phyloP scores from a whole-genome alignment of 1,284 basidiomycete genomes.

The Bjerkandera adusta region DNA sequence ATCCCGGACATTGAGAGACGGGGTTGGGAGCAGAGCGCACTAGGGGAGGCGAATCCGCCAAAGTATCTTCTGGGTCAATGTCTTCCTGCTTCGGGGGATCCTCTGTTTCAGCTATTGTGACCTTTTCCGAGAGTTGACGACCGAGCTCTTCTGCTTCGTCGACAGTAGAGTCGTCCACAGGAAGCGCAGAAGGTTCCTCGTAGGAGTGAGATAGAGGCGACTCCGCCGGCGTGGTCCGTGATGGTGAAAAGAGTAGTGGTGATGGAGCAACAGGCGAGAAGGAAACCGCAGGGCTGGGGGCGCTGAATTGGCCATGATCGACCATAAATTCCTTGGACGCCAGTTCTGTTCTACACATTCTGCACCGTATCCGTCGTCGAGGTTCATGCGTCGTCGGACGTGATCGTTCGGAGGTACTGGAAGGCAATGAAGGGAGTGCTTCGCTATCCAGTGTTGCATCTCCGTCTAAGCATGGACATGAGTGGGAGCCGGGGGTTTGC shows the following conservation, averaged over 20 bases:
- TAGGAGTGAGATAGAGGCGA: too few species aligned
- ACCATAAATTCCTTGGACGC: slow-evolving; percentile 91
- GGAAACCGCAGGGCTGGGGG: slow-evolving; percentile 49
- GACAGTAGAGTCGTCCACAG: not conserved
- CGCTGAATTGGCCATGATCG: slow-evolving; percentile 79
- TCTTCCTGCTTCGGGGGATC: not conserved
- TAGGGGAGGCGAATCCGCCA: too few species aligned
- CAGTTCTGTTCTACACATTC: slow-evolving; percentile 87
- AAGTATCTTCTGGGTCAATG: too few species aligned
- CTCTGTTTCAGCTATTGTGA: slow-evolving; percentile 4
- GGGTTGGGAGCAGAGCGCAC: too few species aligned
- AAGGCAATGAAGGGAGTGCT: too few species aligned
- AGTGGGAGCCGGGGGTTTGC: slow-evolving; percentile 1
- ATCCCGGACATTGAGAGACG: too few species aligned
- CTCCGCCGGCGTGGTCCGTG: slow-evolving; percentile 18
- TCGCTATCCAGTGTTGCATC: slow-evolving; percentile 13
- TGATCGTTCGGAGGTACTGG: slow-evolving; percentile 50
- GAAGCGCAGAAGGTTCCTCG: slow-evolving; percentile 4
- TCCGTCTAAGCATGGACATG: slow-evolving; percentile 3
- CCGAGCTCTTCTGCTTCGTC: slow-evolving; percentile 14
- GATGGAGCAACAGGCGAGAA: slow-evolving; percentile 35
- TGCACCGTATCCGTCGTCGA: slow-evolving; percentile 80
- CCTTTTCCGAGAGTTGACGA: slow-evolving; percentile 7
- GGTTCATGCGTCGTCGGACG: slow-evolving; percentile 53
- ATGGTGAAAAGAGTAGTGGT: slow-evolving; percentile 48